phyloP scores from a whole-genome alignment of 2,329 filamentous ascomycete genomes.

The Ilyonectria sp. region DNA sequence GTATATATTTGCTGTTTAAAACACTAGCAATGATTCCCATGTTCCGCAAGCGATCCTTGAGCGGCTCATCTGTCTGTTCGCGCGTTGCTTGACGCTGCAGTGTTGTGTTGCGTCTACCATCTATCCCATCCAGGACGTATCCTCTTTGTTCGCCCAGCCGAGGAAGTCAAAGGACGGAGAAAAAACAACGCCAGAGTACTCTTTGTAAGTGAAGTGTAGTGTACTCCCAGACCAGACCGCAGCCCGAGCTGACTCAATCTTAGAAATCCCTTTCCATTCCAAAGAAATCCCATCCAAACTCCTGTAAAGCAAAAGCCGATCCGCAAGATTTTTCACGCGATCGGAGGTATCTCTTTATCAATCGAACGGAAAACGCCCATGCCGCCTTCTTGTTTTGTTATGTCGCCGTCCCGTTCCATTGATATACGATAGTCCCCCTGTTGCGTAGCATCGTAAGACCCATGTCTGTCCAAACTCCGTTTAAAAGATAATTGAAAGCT shows the following conservation, averaged over 20 bases:
- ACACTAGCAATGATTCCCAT: constrained; percentile 27
- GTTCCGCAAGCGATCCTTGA: constrained; percentile 35
- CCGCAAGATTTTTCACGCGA: constrained; percentile 40
- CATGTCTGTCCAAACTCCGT: constrained; percentile 42
- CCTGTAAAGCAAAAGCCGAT: constrained; percentile 36
- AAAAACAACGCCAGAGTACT: constrained; percentile 33
- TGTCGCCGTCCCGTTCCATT: constrained; percentile 48
- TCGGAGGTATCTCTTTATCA: constrained; percentile 49
- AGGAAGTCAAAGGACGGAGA: constrained; percentile 27
- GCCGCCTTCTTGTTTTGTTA: constrained; percentile 40
- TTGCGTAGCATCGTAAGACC: constrained; percentile 42
- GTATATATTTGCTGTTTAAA: background rate
- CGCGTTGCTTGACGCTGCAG: constrained; percentile 40
- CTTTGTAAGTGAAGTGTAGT: constrained; percentile 22
- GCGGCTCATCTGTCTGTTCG: constrained; percentile 40
- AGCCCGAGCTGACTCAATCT: constrained; percentile 33
- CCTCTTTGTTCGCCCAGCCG: constrained; percentile 28
- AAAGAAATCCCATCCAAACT: constrained; percentile 24
- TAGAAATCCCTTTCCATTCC: constrained; percentile 24
- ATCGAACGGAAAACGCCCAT: constrained; percentile 50
- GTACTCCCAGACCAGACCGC: constrained; percentile 40
- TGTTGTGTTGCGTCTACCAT: constrained; percentile 30
- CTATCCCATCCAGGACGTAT: constrained; percentile 26
- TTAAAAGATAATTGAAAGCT: constrained; percentile 30
- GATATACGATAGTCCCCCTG: constrained; percentile 45